Base-by-base conservation (phyloP, 2,329 filamentous ascomycete genomes). In the Aspergillus viridinutans region DNA sequence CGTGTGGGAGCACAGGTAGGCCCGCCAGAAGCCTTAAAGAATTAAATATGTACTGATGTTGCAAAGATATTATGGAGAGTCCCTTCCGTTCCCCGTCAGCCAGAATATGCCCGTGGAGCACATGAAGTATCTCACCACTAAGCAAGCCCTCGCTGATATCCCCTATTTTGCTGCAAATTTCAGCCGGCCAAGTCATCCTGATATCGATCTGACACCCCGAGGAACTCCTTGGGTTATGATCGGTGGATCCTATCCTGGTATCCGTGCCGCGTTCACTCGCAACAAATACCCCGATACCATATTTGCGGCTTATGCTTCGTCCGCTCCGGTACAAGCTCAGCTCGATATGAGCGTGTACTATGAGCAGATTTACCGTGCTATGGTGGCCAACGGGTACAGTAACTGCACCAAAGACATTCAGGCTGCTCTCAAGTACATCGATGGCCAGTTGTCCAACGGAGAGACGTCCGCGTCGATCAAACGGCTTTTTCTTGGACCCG, bases 271-370 rank as follows among this genome's bases (percentile, higher is more conserved):
- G 0, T 75, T 80, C 55, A 72, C 72, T 23, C 73, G 78, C n/a
- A 67, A 76, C 12, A 62, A 73, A 45, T 78, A 78, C 51, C 75
- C 75, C 2, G 72, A 76, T 1, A 75, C 69, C 4, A 72, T 78
- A 32, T 75, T 69, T 50, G 75, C 75, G 1, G 67, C 76, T 0
- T 77, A 63, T 59, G 69, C 76, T 1, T 76, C 76, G 0, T 77
- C 74, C 1, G 75, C 76, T 7, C 76, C 76, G 0, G 75, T 81
- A 0, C 69, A 84, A 61, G 79, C 80, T 2, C 70, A 67, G 4
- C 62, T 78, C n/a, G 74, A 82, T 56, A 80, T 81, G 76, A 76
- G 74, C n/a, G 67, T 74, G 23, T 83, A 82, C 63, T 82, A 73
- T 53, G 79, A 82, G 23, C 77, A 80, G 40, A 66, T 83, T 2